Evolutionary conservation across 2,329 filamentous ascomycete genomes (phyloP).

Genomic region (Claviceps paspali): DNA sequence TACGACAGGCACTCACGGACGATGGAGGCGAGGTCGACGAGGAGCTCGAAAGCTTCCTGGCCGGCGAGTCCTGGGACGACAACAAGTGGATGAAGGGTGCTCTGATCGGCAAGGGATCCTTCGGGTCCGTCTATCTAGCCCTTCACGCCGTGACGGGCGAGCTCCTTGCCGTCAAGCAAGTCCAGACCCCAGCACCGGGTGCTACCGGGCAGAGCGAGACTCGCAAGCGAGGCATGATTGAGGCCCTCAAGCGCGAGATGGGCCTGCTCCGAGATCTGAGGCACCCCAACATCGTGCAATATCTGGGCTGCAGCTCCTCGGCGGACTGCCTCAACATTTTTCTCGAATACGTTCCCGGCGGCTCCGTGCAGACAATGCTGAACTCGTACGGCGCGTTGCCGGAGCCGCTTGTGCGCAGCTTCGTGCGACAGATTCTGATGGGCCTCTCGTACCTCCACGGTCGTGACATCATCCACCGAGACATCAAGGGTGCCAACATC

Average conservation of each 20-base stretch:
- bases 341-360: slow-evolving; percentile 94
- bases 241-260: slow-evolving; percentile 93
- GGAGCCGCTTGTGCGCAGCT: slow-evolving; percentile 87
- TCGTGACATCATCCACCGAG: slow-evolving; percentile 91
- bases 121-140: slow-evolving; percentile 88
- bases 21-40: slow-evolving; percentile 88
- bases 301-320: slow-evolving; percentile 87
- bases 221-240: slow-evolving; percentile 96
- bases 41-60: slow-evolving; percentile 77
- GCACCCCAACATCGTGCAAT: slow-evolving; percentile 95
- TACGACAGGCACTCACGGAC: slow-evolving; percentile 72
- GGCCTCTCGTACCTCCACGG: slow-evolving; percentile 88
- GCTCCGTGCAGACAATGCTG: slow-evolving; percentile 95
- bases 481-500: slow-evolving; percentile 98
- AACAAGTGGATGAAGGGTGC: slow-evolving; percentile 99
- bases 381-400: slow-evolving; percentile 94
- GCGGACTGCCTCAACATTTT: slow-evolving; percentile 95
- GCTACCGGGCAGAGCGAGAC: slow-evolving; percentile 69
- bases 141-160: slow-evolving; percentile 93
- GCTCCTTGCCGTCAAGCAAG: slow-evolving; percentile 95
- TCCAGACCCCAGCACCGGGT: slow-evolving; percentile 70
- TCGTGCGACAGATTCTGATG: slow-evolving; percentile 87
- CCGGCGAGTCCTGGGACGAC: slow-evolving; percentile 87
- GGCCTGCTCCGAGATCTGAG: slow-evolving; percentile 83
- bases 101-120: slow-evolving; percentile 90